Evolutionary conservation across 108 stramenopile species (phyloP).

Genomic region (Cyclotella kingstonii): DNA sequence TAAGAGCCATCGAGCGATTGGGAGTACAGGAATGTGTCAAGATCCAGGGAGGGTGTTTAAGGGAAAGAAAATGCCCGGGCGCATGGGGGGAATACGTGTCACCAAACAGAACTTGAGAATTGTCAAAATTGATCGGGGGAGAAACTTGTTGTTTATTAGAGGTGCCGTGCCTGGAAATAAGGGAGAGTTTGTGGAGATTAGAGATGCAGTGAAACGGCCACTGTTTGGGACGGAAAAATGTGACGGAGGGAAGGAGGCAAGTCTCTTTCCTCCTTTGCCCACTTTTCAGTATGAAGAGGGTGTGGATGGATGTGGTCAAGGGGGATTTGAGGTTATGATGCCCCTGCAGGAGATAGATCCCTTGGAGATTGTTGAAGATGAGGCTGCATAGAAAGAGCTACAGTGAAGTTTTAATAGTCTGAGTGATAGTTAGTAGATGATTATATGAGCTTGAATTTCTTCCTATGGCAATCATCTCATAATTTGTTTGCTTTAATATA

Average conservation of each 20-base stretch:
- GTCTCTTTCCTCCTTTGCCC: slow-evolving; percentile 77
- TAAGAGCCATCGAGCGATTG: slow-evolving; percentile 88
- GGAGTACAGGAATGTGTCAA: slow-evolving; percentile 87
- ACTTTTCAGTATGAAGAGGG: slow-evolving; percentile 76
- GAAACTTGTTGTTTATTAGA: slow-evolving; percentile 87
- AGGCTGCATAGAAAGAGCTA: slow-evolving; percentile 20
- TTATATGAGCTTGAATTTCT: too few relatives aligned
- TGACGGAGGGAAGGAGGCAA: slow-evolving; percentile 49
- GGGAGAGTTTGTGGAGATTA: slow-evolving; percentile 90
- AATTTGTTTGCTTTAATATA: too few relatives aligned
- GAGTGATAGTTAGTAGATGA: too few relatives aligned
- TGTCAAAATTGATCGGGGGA: slow-evolving; percentile 90
- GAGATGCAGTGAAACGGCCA: slow-evolving; percentile 89
- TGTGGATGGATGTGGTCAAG: slow-evolving; percentile 78
- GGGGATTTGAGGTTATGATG: slow-evolving; percentile 81
- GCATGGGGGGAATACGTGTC: slow-evolving; percentile 86
- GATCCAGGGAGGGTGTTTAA: slow-evolving; percentile 97
- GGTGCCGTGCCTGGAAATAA: slow-evolving; percentile 94
- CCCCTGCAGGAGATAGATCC: slow-evolving; percentile 79
- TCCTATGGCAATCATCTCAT: too few relatives aligned
- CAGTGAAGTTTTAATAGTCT: too few relatives aligned
- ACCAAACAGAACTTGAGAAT: slow-evolving; percentile 90
- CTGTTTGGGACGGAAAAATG: slow-evolving; percentile 76
- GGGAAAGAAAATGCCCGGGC: slow-evolving; percentile 99
- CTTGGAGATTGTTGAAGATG: slow-evolving; percentile 45